Conservation (phyloP, 2,329 filamentous ascomycete species). For the Ascochyta clinopodiicola region DNA sequence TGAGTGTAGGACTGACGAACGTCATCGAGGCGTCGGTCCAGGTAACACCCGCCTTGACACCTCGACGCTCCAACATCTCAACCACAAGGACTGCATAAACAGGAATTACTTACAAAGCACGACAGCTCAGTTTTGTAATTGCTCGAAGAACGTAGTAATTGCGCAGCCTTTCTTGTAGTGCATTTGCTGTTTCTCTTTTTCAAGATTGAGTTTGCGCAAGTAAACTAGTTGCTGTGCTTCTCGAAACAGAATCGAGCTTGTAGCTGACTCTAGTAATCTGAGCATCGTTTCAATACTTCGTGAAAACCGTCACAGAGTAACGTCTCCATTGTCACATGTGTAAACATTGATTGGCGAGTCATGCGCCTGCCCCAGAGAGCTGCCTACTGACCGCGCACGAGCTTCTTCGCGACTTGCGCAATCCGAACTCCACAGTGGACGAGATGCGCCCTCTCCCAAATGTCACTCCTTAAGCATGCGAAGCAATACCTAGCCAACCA, state of each 20-base stretch:
- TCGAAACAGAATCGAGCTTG: too few relatives aligned
- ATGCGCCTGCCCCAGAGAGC: neutral
- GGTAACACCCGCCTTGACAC: slow-evolving; percentile 26
- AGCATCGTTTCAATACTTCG: too few relatives aligned
- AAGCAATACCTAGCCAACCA: slow-evolving; percentile 46
- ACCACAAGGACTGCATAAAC: slow-evolving; percentile 7
- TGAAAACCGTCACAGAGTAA: too few relatives aligned
- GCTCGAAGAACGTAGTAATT: neutral
- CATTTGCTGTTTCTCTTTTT: neutral
- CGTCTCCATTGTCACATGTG: neutral
- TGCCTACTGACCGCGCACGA: slow-evolving; percentile 7
- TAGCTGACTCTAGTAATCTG: too few relatives aligned
- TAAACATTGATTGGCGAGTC: neutral
- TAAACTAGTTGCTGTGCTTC: too few relatives aligned
- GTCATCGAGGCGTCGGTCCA: slow-evolving; percentile 36
- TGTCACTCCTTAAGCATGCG: slow-evolving; percentile 49
- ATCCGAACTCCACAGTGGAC: slow-evolving; percentile 18
- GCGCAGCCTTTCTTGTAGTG: neutral
- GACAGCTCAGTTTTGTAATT: neutral
- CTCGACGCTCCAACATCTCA: slow-evolving; percentile 2
- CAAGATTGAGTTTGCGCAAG: too few relatives aligned
- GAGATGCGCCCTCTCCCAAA: slow-evolving; percentile 37
- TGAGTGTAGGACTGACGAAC: slow-evolving; percentile 32
- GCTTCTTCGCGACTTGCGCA: slow-evolving; percentile 13
- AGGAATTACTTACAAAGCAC: neutral